phyloP scores from a whole-genome alignment of 129 eudicot species.

The Helianthus tuberosus region DNA sequence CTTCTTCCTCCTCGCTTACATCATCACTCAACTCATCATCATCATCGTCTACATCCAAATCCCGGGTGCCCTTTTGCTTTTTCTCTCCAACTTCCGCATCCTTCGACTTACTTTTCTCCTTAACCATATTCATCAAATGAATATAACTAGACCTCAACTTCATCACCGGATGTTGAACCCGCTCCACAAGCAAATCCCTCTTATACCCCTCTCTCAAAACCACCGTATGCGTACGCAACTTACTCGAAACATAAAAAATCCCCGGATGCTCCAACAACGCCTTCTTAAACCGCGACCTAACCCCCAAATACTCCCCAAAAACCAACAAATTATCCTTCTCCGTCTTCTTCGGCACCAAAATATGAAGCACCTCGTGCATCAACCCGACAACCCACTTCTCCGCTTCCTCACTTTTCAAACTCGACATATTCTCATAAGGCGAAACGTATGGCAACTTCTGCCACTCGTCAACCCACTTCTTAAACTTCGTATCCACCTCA shows the following conservation, averaged over 20 bases:
- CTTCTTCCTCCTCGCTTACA: slow-evolving; percentile 39
- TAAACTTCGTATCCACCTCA: slow-evolving; percentile 79
- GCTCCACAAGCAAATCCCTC: slow-evolving; percentile 65
- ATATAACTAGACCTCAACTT: slow-evolving; percentile 66
- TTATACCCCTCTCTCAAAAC: slow-evolving; percentile 85
- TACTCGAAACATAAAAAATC: slow-evolving; percentile 84
- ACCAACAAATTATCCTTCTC: slow-evolving; percentile 67
- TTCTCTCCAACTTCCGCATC: slow-evolving; percentile 13
- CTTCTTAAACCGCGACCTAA: slow-evolving; percentile 79
- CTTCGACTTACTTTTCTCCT: slow-evolving; percentile 48
- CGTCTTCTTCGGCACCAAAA: slow-evolving; percentile 75
- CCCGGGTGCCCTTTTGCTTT: slow-evolving; percentile 28
- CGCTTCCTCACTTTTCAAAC: slow-evolving; percentile 55
- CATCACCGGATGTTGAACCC: slow-evolving; percentile 58
- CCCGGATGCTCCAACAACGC: slow-evolving; percentile 89
- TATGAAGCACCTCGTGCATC: slow-evolving; percentile 73
- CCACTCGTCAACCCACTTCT: slow-evolving; percentile 90
- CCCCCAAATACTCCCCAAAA: slow-evolving; percentile 79
- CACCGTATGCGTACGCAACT: slow-evolving; percentile 72
- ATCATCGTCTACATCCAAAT: slow-evolving; percentile 42
- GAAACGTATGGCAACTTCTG: slow-evolving; percentile 88
- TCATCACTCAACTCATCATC: slow-evolving; percentile 31
- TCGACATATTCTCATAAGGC: slow-evolving; percentile 61
- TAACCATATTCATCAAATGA: slow-evolving; percentile 66
- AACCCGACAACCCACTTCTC: slow-evolving; percentile 85